Evolutionary conservation across 371 early-diverging fungal species (phyloP), one percentile per base, ranked within the genome.

Genomic region (Dentiscutata heterogama): DNA sequence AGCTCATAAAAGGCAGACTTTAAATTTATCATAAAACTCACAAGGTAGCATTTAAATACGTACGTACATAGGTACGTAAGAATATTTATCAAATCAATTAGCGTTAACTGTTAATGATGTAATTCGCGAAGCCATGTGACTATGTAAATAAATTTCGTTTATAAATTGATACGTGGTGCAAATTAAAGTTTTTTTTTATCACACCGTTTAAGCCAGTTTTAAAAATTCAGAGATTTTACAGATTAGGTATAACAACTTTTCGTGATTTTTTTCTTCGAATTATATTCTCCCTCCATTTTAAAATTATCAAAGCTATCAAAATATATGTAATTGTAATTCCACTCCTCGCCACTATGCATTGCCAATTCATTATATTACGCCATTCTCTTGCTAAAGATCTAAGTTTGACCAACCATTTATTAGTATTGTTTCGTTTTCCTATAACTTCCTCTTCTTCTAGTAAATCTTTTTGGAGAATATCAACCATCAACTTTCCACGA

Each of bases 211-310:
- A 46, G 46, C 7, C 46, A 46, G 46, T 46, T 46, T 46, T 46
- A 46, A 8, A 46, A 46, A 46, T 46, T 46, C 46, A 46, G 10
- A 46, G 11, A 7, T 46, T 46, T 46, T 46, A 46, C 1, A 46
- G 46, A 46, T 7, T 6, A 46, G 46, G 46, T 8, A 46, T 46
- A 46, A 46, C 46, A 46, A 7, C 46, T 22, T 20, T 10, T 58
- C 58, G 58, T 58, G 22, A n/a, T 58, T 58, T 18, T 18, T 58
- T 58, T 58, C 46, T 70, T 46, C 46, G 70, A 20, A 25, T 70
- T 42, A 77, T 25, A 22, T n/a, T 77, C 61, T 77, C 77, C 25
- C 77, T 77, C 77, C 77, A 77, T 77, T 63, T 77, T 46, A 77
- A 61, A 60, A 77, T 61, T 42, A n/a, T 77, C 77, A 60, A 77